phyloP scores from a whole-genome alignment of 495 filamentous ascomycete species.

The Choiromyces venosus region DNA sequence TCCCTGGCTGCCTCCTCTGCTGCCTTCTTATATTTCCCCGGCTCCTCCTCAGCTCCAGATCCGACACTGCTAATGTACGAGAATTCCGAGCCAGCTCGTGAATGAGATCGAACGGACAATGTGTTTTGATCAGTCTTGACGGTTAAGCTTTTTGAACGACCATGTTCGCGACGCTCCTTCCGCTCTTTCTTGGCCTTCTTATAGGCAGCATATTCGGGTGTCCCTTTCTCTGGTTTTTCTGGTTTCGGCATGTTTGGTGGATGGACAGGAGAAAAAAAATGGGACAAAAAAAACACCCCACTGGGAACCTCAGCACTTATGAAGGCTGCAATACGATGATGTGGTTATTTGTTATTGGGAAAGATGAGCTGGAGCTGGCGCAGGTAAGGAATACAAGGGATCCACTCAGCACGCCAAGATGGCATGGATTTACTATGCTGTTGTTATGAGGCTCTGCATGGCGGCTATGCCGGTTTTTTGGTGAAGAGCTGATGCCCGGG shows the following conservation, averaged over 20 bases:
- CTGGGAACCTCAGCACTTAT: neutral
- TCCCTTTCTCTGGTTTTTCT: slow-evolving; percentile 36
- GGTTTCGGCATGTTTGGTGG: slow-evolving; percentile 28
- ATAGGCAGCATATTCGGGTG: slow-evolving; percentile 36
- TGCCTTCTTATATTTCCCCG: slow-evolving; percentile 6
- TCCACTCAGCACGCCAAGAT: neutral
- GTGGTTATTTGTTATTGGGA: neutral
- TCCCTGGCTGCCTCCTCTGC: neutral
- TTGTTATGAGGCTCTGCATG: neutral
- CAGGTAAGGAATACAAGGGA: neutral
- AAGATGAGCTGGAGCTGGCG: neutral
- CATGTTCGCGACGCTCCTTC: slow-evolving; percentile 17
- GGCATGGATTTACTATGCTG: neutral
- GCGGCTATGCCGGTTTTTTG: neutral
- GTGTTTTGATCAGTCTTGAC: slow-evolving; percentile 10
- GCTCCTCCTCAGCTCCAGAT: slow-evolving; percentile 23
- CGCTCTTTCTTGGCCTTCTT: slow-evolving; percentile 38
- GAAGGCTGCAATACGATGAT: neutral
- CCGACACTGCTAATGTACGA: slow-evolving; percentile 18
- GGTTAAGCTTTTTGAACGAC: slow-evolving; percentile 15
- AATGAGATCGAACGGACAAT: slow-evolving; percentile 6
- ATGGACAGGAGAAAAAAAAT: neutral
- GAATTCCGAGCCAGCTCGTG: slow-evolving; percentile 28
- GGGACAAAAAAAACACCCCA: neutral
- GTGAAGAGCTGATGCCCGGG: neutral